Evolutionary conservation across 129 eudicot genomes (phyloP).

Genomic region (Sambucus nigra): DNA sequence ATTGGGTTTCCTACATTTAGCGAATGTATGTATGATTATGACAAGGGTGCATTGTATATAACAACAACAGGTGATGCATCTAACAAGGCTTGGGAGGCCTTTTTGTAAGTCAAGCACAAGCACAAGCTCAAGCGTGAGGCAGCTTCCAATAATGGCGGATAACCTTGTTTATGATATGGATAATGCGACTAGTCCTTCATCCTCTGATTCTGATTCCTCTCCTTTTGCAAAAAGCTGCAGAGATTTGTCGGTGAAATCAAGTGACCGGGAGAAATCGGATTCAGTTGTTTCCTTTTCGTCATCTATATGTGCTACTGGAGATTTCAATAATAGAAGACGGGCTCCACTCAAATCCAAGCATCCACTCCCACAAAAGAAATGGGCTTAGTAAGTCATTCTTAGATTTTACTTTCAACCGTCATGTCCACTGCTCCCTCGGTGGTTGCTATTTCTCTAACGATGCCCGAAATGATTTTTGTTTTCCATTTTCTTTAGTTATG

Average conservation of each 20-base stretch:
- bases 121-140: constrained; percentile 23
- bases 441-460: too few relatives aligned
- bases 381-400: constrained; percentile 30
- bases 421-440: too few relatives aligned
- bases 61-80: constrained; percentile 40
- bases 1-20: too few relatives aligned
- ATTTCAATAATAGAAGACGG: constrained; percentile 25
- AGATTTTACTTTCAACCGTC: too few relatives aligned
- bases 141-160: constrained; percentile 52
- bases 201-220: constrained; percentile 70
- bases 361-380: constrained; percentile 46
- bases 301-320: constrained; percentile 21
- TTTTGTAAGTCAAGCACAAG: constrained; percentile 50
- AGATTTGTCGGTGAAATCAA: constrained; percentile 10
- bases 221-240: constrained; percentile 6
- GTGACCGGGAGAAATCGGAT: constrained; percentile 13
- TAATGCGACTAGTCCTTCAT: constrained; percentile 60
- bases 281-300: constrained; percentile 26
- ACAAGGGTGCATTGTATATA: background rate
- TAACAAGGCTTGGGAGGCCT: constrained; percentile 60
- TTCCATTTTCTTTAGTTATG: too few relatives aligned
- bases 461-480: too few relatives aligned
- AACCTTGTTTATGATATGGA: constrained; percentile 71
- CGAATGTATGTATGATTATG: background rate
- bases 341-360: too few relatives aligned